Evolutionary conservation across 441 rosid species (phyloP).

Genomic region (Cnidoscolus chayamansa): DNA sequence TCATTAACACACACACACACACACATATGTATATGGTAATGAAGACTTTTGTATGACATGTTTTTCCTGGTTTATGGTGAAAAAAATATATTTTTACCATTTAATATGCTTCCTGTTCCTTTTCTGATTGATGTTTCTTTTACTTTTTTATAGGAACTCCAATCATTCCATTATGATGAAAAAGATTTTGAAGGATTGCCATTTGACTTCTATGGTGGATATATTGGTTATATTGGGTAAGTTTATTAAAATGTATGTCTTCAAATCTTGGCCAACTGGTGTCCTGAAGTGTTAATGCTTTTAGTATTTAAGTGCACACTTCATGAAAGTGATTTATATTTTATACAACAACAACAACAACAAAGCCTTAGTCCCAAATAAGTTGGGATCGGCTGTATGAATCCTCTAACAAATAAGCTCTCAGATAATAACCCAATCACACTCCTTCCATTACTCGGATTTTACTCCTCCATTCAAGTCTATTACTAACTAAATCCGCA

Average conservation of each 20-base stretch:
- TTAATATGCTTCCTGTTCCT: not conserved
- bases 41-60: not conserved
- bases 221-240: slow-evolving; percentile 89
- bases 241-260: slow-evolving; percentile 17
- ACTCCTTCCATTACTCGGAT: no score
- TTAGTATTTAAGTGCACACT: not conserved
- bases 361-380: no score
- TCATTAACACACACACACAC: not conserved
- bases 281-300: not conserved
- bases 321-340: not conserved
- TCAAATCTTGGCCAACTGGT: not conserved
- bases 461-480: no score
- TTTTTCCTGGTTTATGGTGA: not conserved
- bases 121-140: slow-evolving; percentile 11
- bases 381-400: no score
- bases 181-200: slow-evolving; percentile 82
- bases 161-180: slow-evolving; percentile 56
- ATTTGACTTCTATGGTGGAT: slow-evolving; percentile 90
- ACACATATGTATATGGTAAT: not conserved
- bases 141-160: slow-evolving; percentile 61
- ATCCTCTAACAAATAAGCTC: no score
- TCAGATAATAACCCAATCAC: no score
- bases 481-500: no score
- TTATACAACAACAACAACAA: no score
- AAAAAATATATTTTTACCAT: not conserved